Evolutionary conservation across 2,329 filamentous ascomycete species (phyloP).

Genomic region (Fusarium sp.): DNA sequence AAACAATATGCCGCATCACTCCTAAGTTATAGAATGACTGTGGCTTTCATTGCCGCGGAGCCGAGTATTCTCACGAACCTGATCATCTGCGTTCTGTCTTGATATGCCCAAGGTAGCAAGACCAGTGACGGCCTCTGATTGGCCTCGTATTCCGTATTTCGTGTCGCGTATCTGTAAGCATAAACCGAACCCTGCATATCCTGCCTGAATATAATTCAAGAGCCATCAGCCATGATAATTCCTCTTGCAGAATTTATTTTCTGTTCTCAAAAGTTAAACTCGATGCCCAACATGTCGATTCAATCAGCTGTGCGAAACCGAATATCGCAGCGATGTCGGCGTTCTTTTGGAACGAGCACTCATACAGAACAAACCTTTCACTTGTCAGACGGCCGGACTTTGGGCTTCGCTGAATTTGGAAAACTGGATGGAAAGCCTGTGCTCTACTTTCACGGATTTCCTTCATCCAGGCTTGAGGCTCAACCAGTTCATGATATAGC

Average conservation of each 20-base stretch:
- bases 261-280: accelerated
- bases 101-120: no score
- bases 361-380: slow-evolving; percentile 48
- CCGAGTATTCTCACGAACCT: no score
- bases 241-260: neutral
- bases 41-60: no score
- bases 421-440: slow-evolving; percentile 51
- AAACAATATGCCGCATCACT: no score
- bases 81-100: no score
- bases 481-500: slow-evolving; percentile 48
- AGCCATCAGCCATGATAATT: neutral
- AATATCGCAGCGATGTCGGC: neutral
- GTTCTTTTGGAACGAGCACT: neutral
- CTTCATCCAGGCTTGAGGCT: slow-evolving; percentile 59
- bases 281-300: neutral
- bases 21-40: no score
- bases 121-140: slow-evolving; percentile 1
- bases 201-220: neutral
- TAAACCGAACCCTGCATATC: neutral
- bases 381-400: slow-evolving; percentile 58
- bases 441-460: slow-evolving; percentile 62
- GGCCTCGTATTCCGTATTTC: slow-evolving; percentile 34
- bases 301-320: neutral
- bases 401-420: slow-evolving; percentile 61
- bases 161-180: slow-evolving; percentile 19